A percentile compares a stretch with the other conserved stretches of the same genome.
Evolutionary conservation across 1,284 basidiomycete genomes (phyloP).

Genomic region (Cryptococcus sp.): DNA sequence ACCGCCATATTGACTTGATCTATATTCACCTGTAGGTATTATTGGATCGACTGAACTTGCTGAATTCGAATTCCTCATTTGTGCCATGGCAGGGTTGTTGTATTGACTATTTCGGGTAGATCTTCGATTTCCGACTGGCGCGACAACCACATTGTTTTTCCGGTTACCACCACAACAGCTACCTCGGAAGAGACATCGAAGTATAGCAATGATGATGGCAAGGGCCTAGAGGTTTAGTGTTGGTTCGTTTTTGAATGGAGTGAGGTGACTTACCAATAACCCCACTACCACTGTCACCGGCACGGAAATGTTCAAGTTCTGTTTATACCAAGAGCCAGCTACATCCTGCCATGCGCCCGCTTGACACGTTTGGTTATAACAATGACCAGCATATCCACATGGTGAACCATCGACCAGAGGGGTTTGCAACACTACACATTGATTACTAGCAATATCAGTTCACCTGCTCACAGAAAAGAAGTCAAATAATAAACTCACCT

Average conservation of each 20-base stretch:
- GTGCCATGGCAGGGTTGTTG: slow-evolving; percentile 7
- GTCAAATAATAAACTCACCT: slow-evolving; percentile 9
- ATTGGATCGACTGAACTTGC: slow-evolving; percentile 1
- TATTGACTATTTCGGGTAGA: slow-evolving; percentile 6
- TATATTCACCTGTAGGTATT: background rate
- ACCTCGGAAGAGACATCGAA: slow-evolving; percentile 33
- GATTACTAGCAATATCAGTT: slow-evolving; percentile 42
- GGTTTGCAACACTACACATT: slow-evolving; percentile 71
- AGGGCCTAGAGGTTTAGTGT: slow-evolving; percentile 18
- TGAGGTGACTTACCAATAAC: slow-evolving; percentile 50
- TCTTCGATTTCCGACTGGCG: background rate
- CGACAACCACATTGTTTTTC: background rate
- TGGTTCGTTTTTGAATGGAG: background rate
- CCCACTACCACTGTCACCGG: slow-evolving; percentile 71
- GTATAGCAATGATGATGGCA: slow-evolving; percentile 34
- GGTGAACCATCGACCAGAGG: slow-evolving; percentile 77
- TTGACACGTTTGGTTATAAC: slow-evolving; percentile 62
- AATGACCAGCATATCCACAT: slow-evolving; percentile 75
- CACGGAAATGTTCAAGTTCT: slow-evolving; percentile 74
- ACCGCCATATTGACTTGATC: too few relatives aligned
- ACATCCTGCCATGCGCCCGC: slow-evolving; percentile 61
- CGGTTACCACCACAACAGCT: slow-evolving; percentile 15
- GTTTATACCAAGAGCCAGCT: slow-evolving; percentile 63
- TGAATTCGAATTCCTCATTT: slow-evolving; percentile 3
- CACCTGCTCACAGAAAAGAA: background rate